A percentile compares a stretch with the other conserved stretches of the same genome.
Evolutionary conservation across 345 rosid species (phyloP).

Genomic region (Rubroshorea leprosula): DNA sequence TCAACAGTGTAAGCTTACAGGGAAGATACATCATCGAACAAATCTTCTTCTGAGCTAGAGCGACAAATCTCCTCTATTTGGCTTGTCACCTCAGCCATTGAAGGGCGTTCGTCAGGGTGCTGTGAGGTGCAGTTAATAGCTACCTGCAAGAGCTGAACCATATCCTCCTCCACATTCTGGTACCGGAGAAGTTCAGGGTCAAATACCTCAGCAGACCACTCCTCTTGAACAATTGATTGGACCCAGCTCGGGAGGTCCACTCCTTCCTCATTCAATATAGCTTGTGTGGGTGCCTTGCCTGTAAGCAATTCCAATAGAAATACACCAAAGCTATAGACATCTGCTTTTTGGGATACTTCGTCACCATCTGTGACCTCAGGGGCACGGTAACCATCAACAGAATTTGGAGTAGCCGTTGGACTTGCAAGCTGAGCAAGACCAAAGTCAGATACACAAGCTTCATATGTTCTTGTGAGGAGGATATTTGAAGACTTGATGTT

Average conservation of each 20-base stretch:
- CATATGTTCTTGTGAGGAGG: conserved; percentile 58
- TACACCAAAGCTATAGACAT: conserved; percentile 88
- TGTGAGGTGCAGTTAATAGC: conserved; percentile 76
- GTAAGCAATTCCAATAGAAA: conserved; percentile 79
- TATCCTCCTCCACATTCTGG: conserved; percentile 71
- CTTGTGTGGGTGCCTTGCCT: conserved; percentile 84
- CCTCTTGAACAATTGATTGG: conserved; percentile 63
- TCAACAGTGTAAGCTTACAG: conserved; percentile 13
- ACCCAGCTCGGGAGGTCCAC: conserved; percentile 93
- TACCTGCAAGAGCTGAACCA: conserved; percentile 73
- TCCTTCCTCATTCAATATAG: conserved; percentile 65
- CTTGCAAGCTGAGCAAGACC: conserved; percentile 79
- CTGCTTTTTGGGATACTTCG: conserved; percentile 77
- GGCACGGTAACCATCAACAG: conserved; percentile 81
- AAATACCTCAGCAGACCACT: conserved; percentile 65
- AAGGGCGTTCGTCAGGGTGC: conserved; percentile 73
- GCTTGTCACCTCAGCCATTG: conserved; percentile 62
- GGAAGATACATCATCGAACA: conserved; percentile 18
- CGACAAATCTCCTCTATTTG: conserved; percentile 56
- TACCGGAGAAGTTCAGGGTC: conserved; percentile 79
- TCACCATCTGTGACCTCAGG: conserved; percentile 86
- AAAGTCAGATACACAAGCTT: conserved; percentile 77
- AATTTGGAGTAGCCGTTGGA: conserved; percentile 68
- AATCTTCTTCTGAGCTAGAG: conserved; percentile 18
- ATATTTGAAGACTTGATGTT: conserved; percentile 86